Evolutionary conservation across 805 yeast genomes (phyloP).

Genomic region (Metschnikowia similis): DNA sequence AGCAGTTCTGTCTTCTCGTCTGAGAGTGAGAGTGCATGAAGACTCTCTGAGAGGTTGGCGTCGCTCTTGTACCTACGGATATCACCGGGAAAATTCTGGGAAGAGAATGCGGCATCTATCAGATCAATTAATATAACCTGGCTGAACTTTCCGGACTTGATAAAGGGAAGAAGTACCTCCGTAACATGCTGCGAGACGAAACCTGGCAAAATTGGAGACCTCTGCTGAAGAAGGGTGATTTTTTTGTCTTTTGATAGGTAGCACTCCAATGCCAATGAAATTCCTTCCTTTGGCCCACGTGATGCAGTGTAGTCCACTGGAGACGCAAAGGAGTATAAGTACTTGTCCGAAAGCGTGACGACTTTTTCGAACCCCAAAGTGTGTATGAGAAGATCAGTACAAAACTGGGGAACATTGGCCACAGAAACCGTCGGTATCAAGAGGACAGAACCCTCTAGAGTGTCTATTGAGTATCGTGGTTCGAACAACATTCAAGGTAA

Average conservation of each 20-base stretch:
- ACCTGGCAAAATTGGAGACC: conserved; percentile 80
- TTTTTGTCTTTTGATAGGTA: conserved; percentile 40
- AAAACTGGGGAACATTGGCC: conserved; percentile 86
- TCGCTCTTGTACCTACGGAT: conserved; percentile 25
- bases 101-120: conserved; percentile 57
- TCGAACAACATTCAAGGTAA: conserved; percentile 6
- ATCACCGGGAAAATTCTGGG: conserved; percentile 18
- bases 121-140: conserved; percentile 63
- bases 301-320: conserved; percentile 52
- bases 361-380: conserved; percentile 51
- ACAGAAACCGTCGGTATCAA: conserved; percentile 77
- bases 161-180: conserved; percentile 49
- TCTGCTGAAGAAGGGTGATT: conserved; percentile 66
- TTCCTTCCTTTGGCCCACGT: conserved; percentile 25
- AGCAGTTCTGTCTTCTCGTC: conserved; percentile 7
- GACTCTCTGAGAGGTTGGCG: conserved; percentile 25
- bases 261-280: conserved; percentile 64
- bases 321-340: conserved; percentile 77
- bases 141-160: conserved; percentile 36
- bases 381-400: conserved; percentile 68
- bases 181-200: conserved; percentile 46
- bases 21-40: conserved; percentile 25
- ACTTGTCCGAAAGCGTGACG: conserved; percentile 54
- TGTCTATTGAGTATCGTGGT: conserved; percentile 2
- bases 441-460: conserved; percentile 35